Conservation (phyloP, 73 alveolate species). For the Stentor roeselii region DNA sequence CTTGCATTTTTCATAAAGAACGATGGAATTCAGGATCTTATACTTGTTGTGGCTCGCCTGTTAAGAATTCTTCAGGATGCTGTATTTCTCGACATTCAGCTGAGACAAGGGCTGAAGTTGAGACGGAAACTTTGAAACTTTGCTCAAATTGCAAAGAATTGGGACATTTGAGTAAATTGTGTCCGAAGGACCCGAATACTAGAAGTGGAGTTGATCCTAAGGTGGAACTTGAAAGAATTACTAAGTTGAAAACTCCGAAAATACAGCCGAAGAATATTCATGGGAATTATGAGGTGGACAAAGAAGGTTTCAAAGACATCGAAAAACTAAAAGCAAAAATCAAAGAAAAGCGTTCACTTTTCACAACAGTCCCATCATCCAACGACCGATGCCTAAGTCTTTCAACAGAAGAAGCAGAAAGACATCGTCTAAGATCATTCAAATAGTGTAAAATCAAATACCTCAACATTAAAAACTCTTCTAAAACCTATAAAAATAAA, state of each 20-base stretch:
- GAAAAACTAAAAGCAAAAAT: background rate
- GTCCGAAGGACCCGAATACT: slow-evolving; percentile 65
- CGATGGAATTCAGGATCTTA: background rate
- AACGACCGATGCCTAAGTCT: no score
- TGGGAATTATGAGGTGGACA: background rate
- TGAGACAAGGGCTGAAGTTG: background rate
- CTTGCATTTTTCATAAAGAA: background rate
- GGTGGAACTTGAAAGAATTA: slow-evolving; percentile 49
- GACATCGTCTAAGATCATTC: no score
- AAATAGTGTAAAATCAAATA: no score
- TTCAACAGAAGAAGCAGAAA: no score
- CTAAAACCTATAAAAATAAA: no score
- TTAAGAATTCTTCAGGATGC: background rate
- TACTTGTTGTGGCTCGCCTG: background rate
- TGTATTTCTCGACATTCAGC: background rate
- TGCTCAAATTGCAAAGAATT: slow-evolving; percentile 45
- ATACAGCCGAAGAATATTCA: background rate
- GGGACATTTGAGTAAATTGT: slow-evolving; percentile 55
- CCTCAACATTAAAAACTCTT: no score
- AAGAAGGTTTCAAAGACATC: background rate
- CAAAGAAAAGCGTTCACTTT: background rate
- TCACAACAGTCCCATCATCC: no score
- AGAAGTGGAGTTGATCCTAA: slow-evolving; percentile 35
- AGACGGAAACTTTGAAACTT: background rate
- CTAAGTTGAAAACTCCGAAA: background rate